A percentile compares a stretch with the other conserved stretches of the same genome.
Conservation (phyloP, 1,284 basidiomycete genomes). For the Agroathelia rolfsii region DNA sequence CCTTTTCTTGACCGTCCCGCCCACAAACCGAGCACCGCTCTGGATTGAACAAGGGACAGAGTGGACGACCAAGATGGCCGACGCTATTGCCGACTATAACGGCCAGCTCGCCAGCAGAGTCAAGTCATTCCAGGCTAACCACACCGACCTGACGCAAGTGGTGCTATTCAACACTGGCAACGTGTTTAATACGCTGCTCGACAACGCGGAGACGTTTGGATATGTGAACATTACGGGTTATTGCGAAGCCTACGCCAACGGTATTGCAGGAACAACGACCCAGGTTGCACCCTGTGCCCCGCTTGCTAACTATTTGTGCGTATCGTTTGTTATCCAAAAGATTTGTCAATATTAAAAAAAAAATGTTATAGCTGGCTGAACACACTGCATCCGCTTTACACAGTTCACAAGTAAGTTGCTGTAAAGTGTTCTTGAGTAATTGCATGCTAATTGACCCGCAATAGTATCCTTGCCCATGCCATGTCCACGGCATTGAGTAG, state of each 20-base stretch:
- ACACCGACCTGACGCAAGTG: constrained; percentile 33
- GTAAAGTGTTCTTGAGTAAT: not conserved
- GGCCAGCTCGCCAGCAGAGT: constrained; percentile 30
- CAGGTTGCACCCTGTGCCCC: constrained; percentile 49
- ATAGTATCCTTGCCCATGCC: constrained; percentile 35
- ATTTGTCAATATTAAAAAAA: not conserved
- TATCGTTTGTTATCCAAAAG: constrained; percentile 8
- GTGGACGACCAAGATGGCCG: constrained; percentile 26
- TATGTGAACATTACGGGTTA: constrained; percentile 51
- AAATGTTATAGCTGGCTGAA: constrained; percentile 38
- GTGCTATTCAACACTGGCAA: constrained; percentile 46
- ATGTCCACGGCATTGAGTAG: constrained; percentile 30
- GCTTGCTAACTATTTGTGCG: constrained; percentile 56
- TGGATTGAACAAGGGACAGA: constrained; percentile 37
- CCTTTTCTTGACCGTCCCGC: constrained; percentile 59
- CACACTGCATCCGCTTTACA: constrained; percentile 42
- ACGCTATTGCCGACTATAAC: constrained; percentile 43
- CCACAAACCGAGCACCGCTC: constrained; percentile 49
- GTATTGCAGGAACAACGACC: constrained; percentile 38
- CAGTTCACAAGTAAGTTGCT: constrained; percentile 37
- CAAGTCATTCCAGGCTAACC: constrained; percentile 28
- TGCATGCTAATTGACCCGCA: constrained; percentile 7
- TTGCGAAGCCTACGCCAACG: constrained; percentile 49
- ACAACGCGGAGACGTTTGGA: constrained; percentile 40
- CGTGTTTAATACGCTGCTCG: constrained; percentile 47